A percentile compares a stretch with the other conserved stretches of the same genome.
Evolutionary conservation across 1,284 basidiomycete genomes (phyloP).

Genomic region (Peniophora sp.): DNA sequence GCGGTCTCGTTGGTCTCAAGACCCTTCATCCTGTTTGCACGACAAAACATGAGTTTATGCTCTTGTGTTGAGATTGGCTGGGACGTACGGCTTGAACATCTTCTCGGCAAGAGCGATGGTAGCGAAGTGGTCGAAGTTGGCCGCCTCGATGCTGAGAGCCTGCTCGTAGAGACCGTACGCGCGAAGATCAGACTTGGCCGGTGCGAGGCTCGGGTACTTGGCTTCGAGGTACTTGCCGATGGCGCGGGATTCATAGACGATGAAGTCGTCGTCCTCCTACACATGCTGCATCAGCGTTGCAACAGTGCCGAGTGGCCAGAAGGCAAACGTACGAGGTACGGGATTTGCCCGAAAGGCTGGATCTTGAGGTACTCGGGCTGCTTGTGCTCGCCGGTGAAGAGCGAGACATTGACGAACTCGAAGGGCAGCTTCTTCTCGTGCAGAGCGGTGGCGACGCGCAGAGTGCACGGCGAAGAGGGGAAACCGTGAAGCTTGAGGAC

Average conservation of each 20-base stretch:
- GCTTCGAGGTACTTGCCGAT: conserved; percentile 40
- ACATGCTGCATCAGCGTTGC: not conserved
- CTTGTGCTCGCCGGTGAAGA: conserved; percentile 41
- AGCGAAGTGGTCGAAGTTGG: conserved; percentile 43
- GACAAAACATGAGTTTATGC: not conserved
- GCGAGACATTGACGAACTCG: conserved; percentile 35
- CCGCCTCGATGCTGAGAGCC: conserved; percentile 42
- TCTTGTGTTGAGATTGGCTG: not conserved
- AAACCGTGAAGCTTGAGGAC: conserved; percentile 42
- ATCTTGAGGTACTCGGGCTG: conserved; percentile 28
- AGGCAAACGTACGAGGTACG: conserved; percentile 41
- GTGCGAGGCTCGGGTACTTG: conserved; percentile 28
- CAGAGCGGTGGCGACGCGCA: conserved; percentile 34
- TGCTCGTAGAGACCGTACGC: conserved; percentile 44
- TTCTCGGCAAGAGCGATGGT: conserved; percentile 32
- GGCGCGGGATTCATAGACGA: conserved; percentile 44
- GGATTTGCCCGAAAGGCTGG: conserved; percentile 64
- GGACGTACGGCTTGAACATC: conserved; percentile 36
- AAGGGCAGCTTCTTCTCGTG: conserved; percentile 46
- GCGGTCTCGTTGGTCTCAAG: conserved; percentile 15
- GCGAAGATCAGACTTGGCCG: conserved; percentile 25
- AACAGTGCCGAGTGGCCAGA: not conserved
- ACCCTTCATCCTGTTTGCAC: conserved; percentile 13
- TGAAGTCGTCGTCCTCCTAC: conserved; percentile 37
- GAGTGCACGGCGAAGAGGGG: conserved; percentile 34